phyloP scores from a whole-genome alignment of 768 basidiomycete species.

The Termitomyces eurrhizus region DNA sequence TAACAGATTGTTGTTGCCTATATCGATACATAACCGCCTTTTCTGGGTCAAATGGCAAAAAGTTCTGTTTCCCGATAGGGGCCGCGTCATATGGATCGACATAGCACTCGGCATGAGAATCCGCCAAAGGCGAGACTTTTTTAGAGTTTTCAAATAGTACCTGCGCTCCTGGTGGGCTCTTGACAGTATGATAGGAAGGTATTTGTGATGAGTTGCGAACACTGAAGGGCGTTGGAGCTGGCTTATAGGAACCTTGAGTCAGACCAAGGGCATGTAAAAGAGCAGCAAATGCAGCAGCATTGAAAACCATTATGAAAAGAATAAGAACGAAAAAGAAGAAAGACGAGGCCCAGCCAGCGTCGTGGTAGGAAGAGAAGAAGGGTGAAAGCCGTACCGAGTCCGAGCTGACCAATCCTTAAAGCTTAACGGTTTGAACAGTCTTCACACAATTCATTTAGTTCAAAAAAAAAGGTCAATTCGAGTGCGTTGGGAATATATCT shows the following conservation, averaged over 20 bases:
- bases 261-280: slow-evolving; percentile 29
- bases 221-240: slow-evolving; percentile 14
- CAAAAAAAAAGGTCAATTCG: slow-evolving; percentile 10
- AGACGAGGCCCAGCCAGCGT: slow-evolving; percentile 20
- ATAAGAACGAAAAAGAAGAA: slow-evolving; percentile 1
- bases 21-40: slow-evolving; percentile 54
- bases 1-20: slow-evolving; percentile 60
- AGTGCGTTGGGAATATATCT: slow-evolving; percentile 2
- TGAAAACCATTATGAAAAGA: slow-evolving; percentile 20
- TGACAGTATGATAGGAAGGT: background rate
- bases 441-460: background rate
- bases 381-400: background rate
- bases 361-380: slow-evolving; percentile 5
- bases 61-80: slow-evolving; percentile 28
- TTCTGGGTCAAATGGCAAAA: slow-evolving; percentile 46
- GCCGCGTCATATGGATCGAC: slow-evolving; percentile 29
- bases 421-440: too few relatives aligned
- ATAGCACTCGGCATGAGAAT: slow-evolving; percentile 15
- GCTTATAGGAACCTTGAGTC: slow-evolving; percentile 28
- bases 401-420: slow-evolving; percentile 2
- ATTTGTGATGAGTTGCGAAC: slow-evolving; percentile 1
- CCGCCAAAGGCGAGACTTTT: slow-evolving; percentile 1
- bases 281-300: slow-evolving; percentile 19
- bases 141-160: slow-evolving; percentile 1
- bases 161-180: slow-evolving; percentile 2